Base-by-base conservation (phyloP, 179 eudicot genomes). In the Silene noctiflora region DNA sequence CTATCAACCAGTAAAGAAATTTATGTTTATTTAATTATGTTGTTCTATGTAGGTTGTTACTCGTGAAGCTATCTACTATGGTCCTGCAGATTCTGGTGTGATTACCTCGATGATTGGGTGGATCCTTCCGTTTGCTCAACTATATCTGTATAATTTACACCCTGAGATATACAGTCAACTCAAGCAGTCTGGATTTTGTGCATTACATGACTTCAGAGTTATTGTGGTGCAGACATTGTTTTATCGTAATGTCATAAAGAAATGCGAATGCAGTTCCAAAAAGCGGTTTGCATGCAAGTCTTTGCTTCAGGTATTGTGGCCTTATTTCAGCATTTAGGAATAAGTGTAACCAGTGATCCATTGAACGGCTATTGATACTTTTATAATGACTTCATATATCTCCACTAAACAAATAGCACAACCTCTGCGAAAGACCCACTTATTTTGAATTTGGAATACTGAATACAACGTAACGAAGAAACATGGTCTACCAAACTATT, bases 81-180 rank as follows among this genome's bases (percentile, higher is more conserved):
- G 97, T 56, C 83, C 84, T 69, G 83, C 81, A 46, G 94, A 90
- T 82, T 77, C 75, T 83, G 85, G 88, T 70, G 86, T 82, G 48
- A 87, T 85, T 78, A 81, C 86, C 69, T 86, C 90, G 53, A 76
- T 96, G 90, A 81, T 96, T 58, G 85, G 86, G 63, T 90, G 98
- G 98, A 89, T 84, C 79, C 93, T 96, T 68, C 98, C 99, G 44
- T 91, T 91, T 82, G 96, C 91, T 44, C 99, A 93, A 83, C 97
- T 97, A 53, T 96, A 93, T 82, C 80, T 96, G 31, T 85, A 79
- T 77, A 88, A 82, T 75, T 24, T 78, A 17, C 90, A 93, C 67
- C 84, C 88, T 17, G 87, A 91, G 72, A 84, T 81, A 75, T 96
- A 91, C 83, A 71, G 63, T 60, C 85, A 86, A 59, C 85, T 96